Percentiles rank a stretch among this genome's conserved stretches.
phyloP scores from a whole-genome alignment of 352 stramenopile genomes.

The Achlya hypogyna region DNA sequence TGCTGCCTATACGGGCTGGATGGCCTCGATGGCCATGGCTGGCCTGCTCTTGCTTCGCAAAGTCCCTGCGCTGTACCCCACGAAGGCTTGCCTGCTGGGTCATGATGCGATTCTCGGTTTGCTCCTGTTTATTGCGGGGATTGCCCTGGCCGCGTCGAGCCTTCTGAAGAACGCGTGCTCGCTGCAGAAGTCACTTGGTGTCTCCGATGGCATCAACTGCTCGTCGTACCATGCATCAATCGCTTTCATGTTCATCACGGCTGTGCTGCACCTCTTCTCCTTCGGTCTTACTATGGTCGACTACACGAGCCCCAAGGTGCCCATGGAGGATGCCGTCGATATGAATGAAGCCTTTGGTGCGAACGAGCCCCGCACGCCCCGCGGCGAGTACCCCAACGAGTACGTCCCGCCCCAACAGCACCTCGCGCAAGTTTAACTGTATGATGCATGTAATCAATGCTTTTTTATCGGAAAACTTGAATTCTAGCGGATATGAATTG shows the following conservation, averaged over 20 bases:
- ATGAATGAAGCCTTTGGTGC: not conserved
- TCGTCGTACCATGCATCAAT: constrained; percentile 2
- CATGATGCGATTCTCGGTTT: not conserved
- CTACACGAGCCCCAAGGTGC: not conserved
- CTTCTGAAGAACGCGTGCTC: not conserved
- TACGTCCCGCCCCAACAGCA: not conserved
- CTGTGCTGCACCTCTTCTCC: constrained; percentile 1
- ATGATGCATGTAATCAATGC: not conserved
- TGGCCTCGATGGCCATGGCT: not conserved
- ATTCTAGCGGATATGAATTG: too few species aligned
- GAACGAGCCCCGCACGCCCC: constrained; percentile 1
- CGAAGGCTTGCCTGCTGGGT: not conserved
- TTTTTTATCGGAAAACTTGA: too few species aligned
- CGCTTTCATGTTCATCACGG: constrained; percentile 3
- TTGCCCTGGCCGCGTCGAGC: not conserved
- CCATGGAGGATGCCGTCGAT: not conserved
- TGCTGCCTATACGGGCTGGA: not conserved
- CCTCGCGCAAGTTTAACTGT: not conserved
- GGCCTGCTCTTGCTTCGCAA: not conserved
- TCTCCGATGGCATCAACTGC: not conserved
- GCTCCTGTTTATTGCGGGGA: not conserved
- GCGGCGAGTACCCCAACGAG: constrained; percentile 8
- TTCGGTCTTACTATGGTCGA: not conserved
- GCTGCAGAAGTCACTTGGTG: not conserved
- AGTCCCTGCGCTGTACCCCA: not conserved